Evolutionary conservation across 352 stramenopile genomes (phyloP).

Genomic region (Phytophthora fragariaefolia): DNA sequence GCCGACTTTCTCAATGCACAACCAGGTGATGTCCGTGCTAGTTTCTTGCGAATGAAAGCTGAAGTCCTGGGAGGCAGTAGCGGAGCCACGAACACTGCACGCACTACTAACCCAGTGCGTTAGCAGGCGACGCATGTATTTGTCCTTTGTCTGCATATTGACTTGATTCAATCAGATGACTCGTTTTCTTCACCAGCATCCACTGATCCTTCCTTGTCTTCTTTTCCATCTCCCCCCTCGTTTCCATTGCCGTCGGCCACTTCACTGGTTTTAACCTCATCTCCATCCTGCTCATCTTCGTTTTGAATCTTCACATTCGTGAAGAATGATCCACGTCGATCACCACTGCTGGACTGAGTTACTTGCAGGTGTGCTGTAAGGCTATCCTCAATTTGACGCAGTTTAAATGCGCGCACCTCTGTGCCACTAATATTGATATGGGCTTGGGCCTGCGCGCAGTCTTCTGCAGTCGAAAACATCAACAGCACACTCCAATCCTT

Average conservation of each 20-base stretch:
- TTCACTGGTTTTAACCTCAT: slow-evolving; percentile 17
- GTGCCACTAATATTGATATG: slow-evolving; percentile 77
- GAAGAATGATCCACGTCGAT: slow-evolving; percentile 41
- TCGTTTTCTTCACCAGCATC: slow-evolving; percentile 17
- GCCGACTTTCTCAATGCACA: slow-evolving; percentile 82
- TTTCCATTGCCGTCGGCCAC: slow-evolving; percentile 9
- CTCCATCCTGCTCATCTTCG: neutral
- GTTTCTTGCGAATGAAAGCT: slow-evolving; percentile 66
- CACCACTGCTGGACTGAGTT: slow-evolving; percentile 47
- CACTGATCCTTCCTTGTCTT: slow-evolving; percentile 2
- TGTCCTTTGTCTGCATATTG: slow-evolving; percentile 20
- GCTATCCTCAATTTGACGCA: slow-evolving; percentile 78
- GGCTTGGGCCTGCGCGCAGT: slow-evolving; percentile 69
- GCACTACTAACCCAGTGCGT: slow-evolving; percentile 1
- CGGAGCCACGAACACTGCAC: neutral
- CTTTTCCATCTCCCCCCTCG: slow-evolving; percentile 1
- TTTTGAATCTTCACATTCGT: slow-evolving; percentile 14
- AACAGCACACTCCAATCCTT: slow-evolving; percentile 68
- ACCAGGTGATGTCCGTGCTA: slow-evolving; percentile 55
- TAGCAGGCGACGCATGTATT: slow-evolving; percentile 9
- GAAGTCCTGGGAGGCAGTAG: slow-evolving; percentile 45
- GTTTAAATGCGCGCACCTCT: slow-evolving; percentile 81
- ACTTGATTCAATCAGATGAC: slow-evolving; percentile 29
- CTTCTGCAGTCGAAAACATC: slow-evolving; percentile 66
- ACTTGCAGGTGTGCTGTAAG: slow-evolving; percentile 69